Base-by-base conservation (phyloP, 225 moss, liverwort and hornwort genomes). In the Bryoerythrophyllum caledonicum region DNA sequence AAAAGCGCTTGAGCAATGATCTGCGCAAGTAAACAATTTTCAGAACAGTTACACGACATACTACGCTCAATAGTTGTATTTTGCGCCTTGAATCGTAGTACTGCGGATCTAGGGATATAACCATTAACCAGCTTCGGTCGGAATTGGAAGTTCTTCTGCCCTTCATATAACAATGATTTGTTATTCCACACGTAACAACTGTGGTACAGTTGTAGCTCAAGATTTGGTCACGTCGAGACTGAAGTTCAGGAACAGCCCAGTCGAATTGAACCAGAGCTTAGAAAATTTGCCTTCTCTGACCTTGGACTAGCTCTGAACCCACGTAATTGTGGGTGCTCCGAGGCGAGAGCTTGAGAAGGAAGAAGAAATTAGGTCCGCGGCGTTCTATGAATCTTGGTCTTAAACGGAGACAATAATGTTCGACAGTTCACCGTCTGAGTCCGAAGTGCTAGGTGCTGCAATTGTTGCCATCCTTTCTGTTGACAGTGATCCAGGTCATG, bases 401-500 rank as follows among this genome's bases (percentile, higher is more conserved):
- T 25, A 46, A 46, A 37, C 23, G 24, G 41, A 64, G 68, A 10
- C 63, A 76, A 79, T 68, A 79, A 77, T 70, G 70, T 77, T 38
- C 60, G 15, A 6, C 41, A 77, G 52, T 51, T 61, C 51, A 61
- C 76, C 20, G 13, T 25, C 59, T 51, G 69, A 49, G 20, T 60
- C 43, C 43, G 54, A 52, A 34, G 38, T 38, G 38, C 68, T 37
- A 53, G 68, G 68, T 72, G 10, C 28, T 49, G 27, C 61, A 24
- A 48, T 7, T 59, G 44, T 67, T 38, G 57, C 16, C 51, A 44
- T 66, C 37, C 28, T 4, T 17, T 5, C 34, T 9, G 62, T 56
- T 25, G 68, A 10, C 24, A n/a, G 69, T 73, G 73, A 69, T 51
- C 74, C 82, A 80, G 83, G 88, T 77, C 85, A 88, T 88, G 88